Evolutionary conservation across 1,284 basidiomycete genomes (phyloP).

Genomic region (Sanguinoderma infundibulare): DNA sequence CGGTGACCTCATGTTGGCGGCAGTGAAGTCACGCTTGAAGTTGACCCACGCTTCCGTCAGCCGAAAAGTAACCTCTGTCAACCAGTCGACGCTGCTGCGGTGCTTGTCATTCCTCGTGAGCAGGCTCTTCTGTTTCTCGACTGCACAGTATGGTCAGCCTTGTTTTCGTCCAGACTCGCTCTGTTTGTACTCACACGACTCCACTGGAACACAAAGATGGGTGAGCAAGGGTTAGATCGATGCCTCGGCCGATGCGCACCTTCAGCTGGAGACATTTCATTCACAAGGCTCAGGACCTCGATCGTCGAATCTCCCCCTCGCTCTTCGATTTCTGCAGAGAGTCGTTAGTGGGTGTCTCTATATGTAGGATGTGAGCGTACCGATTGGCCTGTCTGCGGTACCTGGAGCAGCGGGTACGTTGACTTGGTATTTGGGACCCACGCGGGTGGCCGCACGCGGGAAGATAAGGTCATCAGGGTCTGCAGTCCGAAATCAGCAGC

Average conservation of each 20-base stretch:
- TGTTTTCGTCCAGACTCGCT: not conserved
- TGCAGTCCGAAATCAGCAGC: constrained; percentile 31
- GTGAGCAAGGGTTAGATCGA: constrained; percentile 13
- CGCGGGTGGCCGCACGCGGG: constrained; percentile 86
- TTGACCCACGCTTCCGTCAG: constrained; percentile 66
- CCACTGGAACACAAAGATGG: constrained; percentile 20
- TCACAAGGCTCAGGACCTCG: constrained; percentile 68
- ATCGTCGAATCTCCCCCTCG: constrained; percentile 78
- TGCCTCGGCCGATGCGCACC: constrained; percentile 43
- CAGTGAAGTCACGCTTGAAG: constrained; percentile 53
- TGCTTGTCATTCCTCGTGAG: constrained; percentile 55
- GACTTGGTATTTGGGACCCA: constrained; percentile 88
- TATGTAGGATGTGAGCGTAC: constrained; percentile 31
- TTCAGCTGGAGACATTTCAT: constrained; percentile 66
- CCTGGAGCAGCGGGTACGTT: constrained; percentile 56
- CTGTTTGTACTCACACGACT: constrained; percentile 18
- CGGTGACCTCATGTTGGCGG: constrained; percentile 64
- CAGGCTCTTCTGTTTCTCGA: constrained; percentile 60
- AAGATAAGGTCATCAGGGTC: constrained; percentile 96
- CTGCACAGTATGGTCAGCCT: constrained; percentile 38
- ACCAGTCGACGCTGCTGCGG: constrained; percentile 68
- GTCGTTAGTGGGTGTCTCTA: not conserved
- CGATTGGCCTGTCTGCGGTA: constrained; percentile 43
- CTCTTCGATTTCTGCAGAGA: constrained; percentile 45
- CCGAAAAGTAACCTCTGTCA: constrained; percentile 72